Conservation (phyloP, 2,329 filamentous ascomycete species). For the Aureobasidium sp. region DNA sequence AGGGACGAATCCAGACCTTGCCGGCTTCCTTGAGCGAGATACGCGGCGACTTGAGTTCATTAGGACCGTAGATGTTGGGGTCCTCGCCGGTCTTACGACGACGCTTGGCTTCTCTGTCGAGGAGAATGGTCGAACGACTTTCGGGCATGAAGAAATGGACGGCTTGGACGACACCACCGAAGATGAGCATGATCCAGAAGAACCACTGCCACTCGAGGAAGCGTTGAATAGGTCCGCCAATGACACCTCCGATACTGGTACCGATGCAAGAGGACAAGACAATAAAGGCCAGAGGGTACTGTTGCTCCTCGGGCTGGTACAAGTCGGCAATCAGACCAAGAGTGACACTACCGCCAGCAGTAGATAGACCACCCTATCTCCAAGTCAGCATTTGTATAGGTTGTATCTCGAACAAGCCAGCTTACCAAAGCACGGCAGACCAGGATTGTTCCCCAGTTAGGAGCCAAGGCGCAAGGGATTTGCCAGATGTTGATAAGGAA, state of each 20-base stretch:
- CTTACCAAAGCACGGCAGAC: conserved; percentile 40
- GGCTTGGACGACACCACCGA: conserved; percentile 60
- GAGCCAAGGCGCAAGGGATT: conserved; percentile 45
- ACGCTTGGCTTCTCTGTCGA: conserved; percentile 74
- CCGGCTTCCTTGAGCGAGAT: conserved; percentile 35
- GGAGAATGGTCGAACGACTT: conserved; percentile 69
- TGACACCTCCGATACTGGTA: conserved; percentile 15
- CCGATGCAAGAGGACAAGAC: conserved; percentile 16
- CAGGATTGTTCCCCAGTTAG: conserved; percentile 35
- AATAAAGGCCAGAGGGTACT: conserved; percentile 50
- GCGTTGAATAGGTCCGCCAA: conserved; percentile 14
- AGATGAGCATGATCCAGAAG: conserved; percentile 80
- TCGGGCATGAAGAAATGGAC: conserved; percentile 58
- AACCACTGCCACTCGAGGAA: conserved; percentile 62
- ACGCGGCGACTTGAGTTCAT: conserved; percentile 49
- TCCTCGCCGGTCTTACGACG: conserved; percentile 43
- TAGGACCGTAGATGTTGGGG: conserved; percentile 59
- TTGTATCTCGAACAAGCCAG: background rate
- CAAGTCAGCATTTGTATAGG: conserved; percentile 27
- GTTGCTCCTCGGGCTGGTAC: conserved; percentile 49
- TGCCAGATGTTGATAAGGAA: conserved; percentile 73
- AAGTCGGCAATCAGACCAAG: conserved; percentile 58
- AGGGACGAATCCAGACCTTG: conserved; percentile 53
- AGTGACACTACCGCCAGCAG: conserved; percentile 56
- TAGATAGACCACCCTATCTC: conserved; percentile 33